Conservation (phyloP, 2,329 filamentous ascomycete species). For the Colletotrichum lindemuthianum region DNA sequence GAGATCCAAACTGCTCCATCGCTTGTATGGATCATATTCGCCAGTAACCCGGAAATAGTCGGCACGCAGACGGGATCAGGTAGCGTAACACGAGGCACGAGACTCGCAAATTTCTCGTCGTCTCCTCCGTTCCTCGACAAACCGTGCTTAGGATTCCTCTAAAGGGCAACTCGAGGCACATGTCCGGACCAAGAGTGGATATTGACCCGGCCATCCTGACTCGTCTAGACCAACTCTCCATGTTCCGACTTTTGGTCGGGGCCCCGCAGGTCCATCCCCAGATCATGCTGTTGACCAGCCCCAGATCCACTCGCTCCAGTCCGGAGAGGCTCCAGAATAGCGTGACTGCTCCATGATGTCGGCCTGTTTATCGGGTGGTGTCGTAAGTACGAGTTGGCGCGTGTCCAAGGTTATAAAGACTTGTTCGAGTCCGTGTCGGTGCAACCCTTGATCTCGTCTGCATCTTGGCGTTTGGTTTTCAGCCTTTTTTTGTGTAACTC, state of each 20-base stretch:
- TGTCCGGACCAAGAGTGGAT: constrained; percentile 14
- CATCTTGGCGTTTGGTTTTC: constrained; percentile 10
- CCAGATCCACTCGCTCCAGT: constrained; percentile 19
- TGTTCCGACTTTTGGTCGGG: constrained; percentile 10
- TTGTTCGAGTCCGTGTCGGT: constrained; percentile 9
- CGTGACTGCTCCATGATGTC: constrained; percentile 17
- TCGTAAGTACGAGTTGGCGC: constrained; percentile 21
- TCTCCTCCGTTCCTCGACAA: neutral
- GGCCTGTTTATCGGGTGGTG: constrained; percentile 17
- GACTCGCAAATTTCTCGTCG: constrained; percentile 1
- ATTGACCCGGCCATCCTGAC: constrained; percentile 12
- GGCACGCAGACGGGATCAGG: neutral
- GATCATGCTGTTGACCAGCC: constrained; percentile 22
- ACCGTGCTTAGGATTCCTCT: constrained; percentile 11
- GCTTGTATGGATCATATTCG: no score
- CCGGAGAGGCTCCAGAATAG: constrained; percentile 20
- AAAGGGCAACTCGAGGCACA: constrained; percentile 27
- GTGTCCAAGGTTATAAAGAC: constrained; percentile 21
- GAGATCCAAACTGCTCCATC: no score
- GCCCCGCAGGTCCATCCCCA: constrained; percentile 20
- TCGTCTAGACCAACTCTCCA: constrained; percentile 16
- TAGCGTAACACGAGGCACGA: neutral
- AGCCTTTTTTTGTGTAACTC: neutral
- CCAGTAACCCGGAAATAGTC: constrained; percentile 7
- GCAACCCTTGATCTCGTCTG: neutral